These are phyloP conservation scores for Limonium bicolor DNA, from an alignment of 148 eudicot species.

Conservation along the genomic window DNA sequence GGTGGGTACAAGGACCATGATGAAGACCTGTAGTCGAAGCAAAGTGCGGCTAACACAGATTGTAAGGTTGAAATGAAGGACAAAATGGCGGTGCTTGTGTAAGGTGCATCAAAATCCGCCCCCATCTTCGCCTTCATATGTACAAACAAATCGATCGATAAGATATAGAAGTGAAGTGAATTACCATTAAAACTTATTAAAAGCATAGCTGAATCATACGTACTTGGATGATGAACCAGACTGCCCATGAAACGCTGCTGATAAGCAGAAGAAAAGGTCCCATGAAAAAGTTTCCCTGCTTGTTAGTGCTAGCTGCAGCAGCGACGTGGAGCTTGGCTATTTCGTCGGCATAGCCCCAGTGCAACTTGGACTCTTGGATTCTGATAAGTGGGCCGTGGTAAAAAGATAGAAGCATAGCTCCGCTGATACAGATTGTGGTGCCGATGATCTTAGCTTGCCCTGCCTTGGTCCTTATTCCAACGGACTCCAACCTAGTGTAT, in stretches of 20 bases:
- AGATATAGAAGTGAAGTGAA: no score
- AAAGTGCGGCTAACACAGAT: background rate
- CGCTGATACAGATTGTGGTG: background rate
- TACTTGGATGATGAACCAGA: background rate
- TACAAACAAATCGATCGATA: no score
- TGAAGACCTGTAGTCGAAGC: background rate
- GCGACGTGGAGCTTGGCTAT: background rate
- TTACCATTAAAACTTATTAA: no score
- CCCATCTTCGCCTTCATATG: background rate
- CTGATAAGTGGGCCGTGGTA: background rate
- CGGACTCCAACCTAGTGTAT: background rate
- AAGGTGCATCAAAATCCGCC: background rate
- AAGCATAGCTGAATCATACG: background rate
- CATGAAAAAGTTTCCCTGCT: background rate
- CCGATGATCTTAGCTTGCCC: conserved; percentile 1
- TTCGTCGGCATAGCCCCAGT: no score
- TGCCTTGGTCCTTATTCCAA: conserved; percentile 1
- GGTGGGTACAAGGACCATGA: background rate
- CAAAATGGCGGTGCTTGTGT: background rate
- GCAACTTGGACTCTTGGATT: background rate
- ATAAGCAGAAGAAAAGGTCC: background rate
- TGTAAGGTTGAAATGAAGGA: conserved; percentile 1
- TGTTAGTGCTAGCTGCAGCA: background rate
- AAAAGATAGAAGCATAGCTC: background rate
- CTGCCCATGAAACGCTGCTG: background rate